Conservation (phyloP, 75 land plant species). For the Selaginella tamariscina region DNA sequence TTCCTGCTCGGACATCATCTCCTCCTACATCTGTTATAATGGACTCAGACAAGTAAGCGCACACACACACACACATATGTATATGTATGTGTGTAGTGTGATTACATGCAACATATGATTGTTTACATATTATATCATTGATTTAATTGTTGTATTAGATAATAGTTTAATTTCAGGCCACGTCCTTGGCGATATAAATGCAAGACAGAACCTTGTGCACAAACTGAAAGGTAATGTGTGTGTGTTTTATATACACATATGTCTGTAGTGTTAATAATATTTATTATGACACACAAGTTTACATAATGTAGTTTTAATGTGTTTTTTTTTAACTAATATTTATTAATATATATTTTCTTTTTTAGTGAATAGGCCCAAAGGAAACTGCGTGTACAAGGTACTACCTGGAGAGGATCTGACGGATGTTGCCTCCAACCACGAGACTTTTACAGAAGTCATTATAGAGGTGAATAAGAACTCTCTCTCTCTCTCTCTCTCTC, state of each 20-base stretch:
- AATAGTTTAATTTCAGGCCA: slow-evolving; percentile 6
- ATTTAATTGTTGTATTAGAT: background rate
- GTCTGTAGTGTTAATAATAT: no score
- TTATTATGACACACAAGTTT: no score
- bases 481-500: background rate
- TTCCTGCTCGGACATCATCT: background rate
- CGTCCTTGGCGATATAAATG: slow-evolving; percentile 18
- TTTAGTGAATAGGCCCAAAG: slow-evolving; percentile 9
- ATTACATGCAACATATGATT: no score
- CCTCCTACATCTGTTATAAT: background rate
- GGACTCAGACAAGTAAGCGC: background rate
- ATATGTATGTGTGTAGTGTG: no score
- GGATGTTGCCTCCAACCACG: slow-evolving; percentile 17
- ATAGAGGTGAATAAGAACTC: slow-evolving; percentile 24
- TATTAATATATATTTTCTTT: background rate
- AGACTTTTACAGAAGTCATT: slow-evolving; percentile 20
- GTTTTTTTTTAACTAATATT: background rate
- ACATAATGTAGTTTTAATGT: background rate
- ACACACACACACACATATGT: no score
- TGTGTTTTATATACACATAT: background rate
- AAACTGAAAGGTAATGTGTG: background rate
- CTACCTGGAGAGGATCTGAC: slow-evolving; percentile 25
- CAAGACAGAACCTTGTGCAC: background rate
- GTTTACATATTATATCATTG: no score
- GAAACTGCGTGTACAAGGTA: slow-evolving; percentile 25